Conservation (phyloP, 1,139 yeast genomes). For the Pneumocystis wakefieldiae region DNA sequence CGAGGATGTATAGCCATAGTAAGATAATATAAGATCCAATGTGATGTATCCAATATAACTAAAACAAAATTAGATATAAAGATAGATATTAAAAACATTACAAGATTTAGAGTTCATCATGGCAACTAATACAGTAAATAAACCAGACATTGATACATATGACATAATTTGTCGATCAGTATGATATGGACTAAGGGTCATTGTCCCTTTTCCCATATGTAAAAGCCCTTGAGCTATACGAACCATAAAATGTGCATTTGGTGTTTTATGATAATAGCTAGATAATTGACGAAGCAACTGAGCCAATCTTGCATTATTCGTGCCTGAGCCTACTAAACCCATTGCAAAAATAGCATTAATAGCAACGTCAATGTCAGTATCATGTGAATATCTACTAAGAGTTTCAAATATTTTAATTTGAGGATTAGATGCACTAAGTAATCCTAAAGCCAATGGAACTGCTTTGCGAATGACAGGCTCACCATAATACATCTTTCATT, state of each 20-base stretch:
- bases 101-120: slow-evolving; percentile 59
- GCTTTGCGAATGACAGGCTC: slow-evolving; percentile 82
- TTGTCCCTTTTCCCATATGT: slow-evolving; percentile 91
- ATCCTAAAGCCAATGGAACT: slow-evolving; percentile 95
- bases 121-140: slow-evolving; percentile 72
- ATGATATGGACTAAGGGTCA: slow-evolving; percentile 77
- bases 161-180: slow-evolving; percentile 78
- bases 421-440: slow-evolving; percentile 84
- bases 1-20: slow-evolving; percentile 87
- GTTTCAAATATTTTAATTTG: slow-evolving; percentile 97
- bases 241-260: slow-evolving; percentile 82
- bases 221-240: slow-evolving; percentile 90
- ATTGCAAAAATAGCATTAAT: slow-evolving; percentile 87
- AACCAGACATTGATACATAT: slow-evolving; percentile 78
- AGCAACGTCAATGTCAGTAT: slow-evolving; percentile 86
- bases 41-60: slow-evolving; percentile 41
- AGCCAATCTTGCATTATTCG: slow-evolving; percentile 94
- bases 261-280: slow-evolving; percentile 76
- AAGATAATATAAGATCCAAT: slow-evolving; percentile 69
- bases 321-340: slow-evolving; percentile 98
- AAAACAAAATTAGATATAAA: slow-evolving; percentile 32
- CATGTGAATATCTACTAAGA: slow-evolving; percentile 89
- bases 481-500: slow-evolving; percentile 70
- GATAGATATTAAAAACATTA: slow-evolving; percentile 13
- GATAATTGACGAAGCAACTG: slow-evolving; percentile 91